Conservation (phyloP, 1,284 basidiomycete species). For the Afroboletus lepidellus region DNA sequence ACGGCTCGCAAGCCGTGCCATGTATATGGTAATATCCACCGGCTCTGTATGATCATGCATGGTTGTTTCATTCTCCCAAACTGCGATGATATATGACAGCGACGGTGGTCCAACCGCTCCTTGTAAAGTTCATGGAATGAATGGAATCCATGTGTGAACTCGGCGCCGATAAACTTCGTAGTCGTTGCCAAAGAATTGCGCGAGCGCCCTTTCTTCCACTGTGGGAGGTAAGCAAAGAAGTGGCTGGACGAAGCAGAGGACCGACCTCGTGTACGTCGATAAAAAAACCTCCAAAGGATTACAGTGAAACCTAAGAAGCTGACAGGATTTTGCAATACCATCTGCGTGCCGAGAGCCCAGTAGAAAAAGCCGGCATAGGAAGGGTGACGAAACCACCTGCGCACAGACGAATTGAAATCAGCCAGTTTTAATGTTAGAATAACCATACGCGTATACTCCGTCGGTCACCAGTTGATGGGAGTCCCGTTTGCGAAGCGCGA, state of each 20-base stretch:
- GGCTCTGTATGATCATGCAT: conserved; percentile 31
- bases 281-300: conserved; percentile 87
- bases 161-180: conserved; percentile 69
- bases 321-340: conserved; percentile 88
- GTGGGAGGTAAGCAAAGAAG: conserved; percentile 10
- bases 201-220: conserved; percentile 75
- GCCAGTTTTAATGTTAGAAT: not conserved
- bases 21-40: conserved; percentile 24
- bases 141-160: conserved; percentile 76
- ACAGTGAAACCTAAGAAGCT: conserved; percentile 63
- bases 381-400: conserved; percentile 88
- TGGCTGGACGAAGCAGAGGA: conserved; percentile 13
- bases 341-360: conserved; percentile 94
- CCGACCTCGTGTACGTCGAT: conserved; percentile 75
- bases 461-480: conserved; percentile 81
- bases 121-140: conserved; percentile 49
- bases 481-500: conserved; percentile 72
- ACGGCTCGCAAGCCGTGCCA: conserved; percentile 16
- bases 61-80: conserved; percentile 13
- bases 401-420: conserved; percentile 5
- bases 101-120: not conserved
- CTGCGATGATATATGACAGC: conserved; percentile 1
- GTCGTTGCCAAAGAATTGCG: conserved; percentile 80
- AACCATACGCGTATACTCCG: conserved; percentile 81
- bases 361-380: conserved; percentile 98